Evolutionary conservation across 2,329 filamentous ascomycete genomes (phyloP), one percentile per base, ranked within the genome.

Genomic region (Aureobasidium lini): DNA sequence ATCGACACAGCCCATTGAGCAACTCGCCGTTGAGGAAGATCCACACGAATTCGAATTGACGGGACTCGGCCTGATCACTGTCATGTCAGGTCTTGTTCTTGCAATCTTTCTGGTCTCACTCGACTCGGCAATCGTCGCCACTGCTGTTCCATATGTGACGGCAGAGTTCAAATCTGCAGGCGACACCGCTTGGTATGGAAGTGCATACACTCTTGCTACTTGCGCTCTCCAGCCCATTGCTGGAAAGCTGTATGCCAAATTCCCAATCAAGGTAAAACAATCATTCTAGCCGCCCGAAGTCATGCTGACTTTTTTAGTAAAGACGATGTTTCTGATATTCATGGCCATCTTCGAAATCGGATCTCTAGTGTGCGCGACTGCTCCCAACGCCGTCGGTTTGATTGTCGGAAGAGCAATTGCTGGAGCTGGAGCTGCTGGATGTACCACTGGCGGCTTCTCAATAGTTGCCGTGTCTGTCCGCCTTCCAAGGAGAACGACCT

Each of bases 281-380:
- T 28, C 29, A 11, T 4, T 9, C 6, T 46, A 23, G 23, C 23
- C 23, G 23, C 23, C 23, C 23, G 23, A 23, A 23, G 23, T 23
- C 23, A 23, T 23, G 23, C 23, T 23, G 23, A 23, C 23, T 23
- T 3, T 23, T 23, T 23, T 23, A 1, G 18, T 23, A 23, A 23
- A 44, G 53, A 46, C 42, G 8, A 66, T 65, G 29, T 77, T 74
- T 60, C 57, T 76, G 15, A 50, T 64, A 1, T 52, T 67, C 7
- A 71, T 74, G 37, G 63, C 69, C 37, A 58, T 83, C 42, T 85
- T 85, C 62, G 81, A 84, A 65, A 16, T 82, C 5, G 83, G 83
- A 1, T 83, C 80, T 1, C 63, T 80, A 5, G 67, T 85, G n/a
- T 84, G 81, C 63, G 82, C 49, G 13, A 69, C 72, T 0, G 70